Evolutionary conservation across 192 early-diverging fungal species (phyloP).

Genomic region (Entomortierella beljakovae): DNA sequence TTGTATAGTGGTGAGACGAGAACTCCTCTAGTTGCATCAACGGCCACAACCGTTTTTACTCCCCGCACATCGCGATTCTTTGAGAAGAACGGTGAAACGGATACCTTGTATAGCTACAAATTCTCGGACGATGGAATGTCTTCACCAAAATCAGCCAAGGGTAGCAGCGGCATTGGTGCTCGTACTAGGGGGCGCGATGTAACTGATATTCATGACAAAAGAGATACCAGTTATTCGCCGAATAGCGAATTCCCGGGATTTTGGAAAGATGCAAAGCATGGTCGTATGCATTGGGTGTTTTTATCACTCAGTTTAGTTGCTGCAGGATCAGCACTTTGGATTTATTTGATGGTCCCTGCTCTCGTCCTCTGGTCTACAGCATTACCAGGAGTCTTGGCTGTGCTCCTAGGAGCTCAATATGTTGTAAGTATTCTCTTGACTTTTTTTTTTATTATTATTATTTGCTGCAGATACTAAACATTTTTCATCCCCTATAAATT

Average conservation of each 20-base stretch:
- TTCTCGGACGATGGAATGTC: background rate
- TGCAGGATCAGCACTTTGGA: slow-evolving; percentile 1
- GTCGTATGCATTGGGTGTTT: slow-evolving; percentile 32
- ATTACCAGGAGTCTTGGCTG: slow-evolving; percentile 4
- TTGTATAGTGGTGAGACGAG: background rate
- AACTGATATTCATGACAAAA: background rate
- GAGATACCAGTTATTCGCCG: background rate
- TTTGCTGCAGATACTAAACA: background rate
- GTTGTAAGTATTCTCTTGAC: slow-evolving; percentile 11
- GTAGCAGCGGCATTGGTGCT: background rate
- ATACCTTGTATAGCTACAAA: slow-evolving; percentile 17
- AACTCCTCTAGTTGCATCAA: background rate
- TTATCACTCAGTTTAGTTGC: slow-evolving; percentile 11
- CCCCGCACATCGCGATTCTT: slow-evolving; percentile 17
- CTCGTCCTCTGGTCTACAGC: slow-evolving; percentile 13
- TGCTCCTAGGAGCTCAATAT: slow-evolving; percentile 21
- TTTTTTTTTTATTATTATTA: background rate
- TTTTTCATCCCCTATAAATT: background rate
- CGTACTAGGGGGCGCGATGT: background rate
- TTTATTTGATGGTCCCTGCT: slow-evolving; percentile 22
- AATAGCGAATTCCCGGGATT: slow-evolving; percentile 22
- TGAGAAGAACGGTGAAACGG: slow-evolving; percentile 11
- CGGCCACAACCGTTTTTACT: slow-evolving; percentile 5
- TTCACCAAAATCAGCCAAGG: background rate
- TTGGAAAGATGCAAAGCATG: slow-evolving; percentile 38